Evolutionary conservation across 306 rosid genomes (phyloP).

Genomic region (Dryas octopetala): DNA sequence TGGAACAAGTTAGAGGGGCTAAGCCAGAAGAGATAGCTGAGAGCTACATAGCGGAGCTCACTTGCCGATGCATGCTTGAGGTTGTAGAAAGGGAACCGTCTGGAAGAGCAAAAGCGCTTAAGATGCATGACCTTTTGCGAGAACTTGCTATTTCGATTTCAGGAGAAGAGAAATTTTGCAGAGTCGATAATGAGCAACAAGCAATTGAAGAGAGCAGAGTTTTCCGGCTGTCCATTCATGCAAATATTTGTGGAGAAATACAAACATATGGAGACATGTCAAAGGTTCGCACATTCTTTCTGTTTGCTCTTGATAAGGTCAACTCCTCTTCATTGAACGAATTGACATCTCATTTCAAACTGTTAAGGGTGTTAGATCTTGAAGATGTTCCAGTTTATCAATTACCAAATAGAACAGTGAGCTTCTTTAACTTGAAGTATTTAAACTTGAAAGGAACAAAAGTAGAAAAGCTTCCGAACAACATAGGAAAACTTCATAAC

Average conservation of each 20-base stretch:
- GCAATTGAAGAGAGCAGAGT: not conserved
- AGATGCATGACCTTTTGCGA: constrained; percentile 15
- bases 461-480: constrained; percentile 17
- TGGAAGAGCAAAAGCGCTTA: not conserved
- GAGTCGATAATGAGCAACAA: not conserved
- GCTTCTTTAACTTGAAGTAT: constrained; percentile 21
- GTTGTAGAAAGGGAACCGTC: not conserved
- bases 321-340: not conserved
- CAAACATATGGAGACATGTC: not conserved
- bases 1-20: constrained; percentile 1
- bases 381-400: not conserved
- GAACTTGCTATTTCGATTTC: constrained; percentile 17
- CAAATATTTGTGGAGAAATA: not conserved
- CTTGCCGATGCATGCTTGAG: constrained; percentile 11
- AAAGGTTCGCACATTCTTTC: constrained; percentile 16
- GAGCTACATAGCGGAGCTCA: constrained; percentile 15
- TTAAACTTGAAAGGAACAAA: constrained; percentile 20
- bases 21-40: constrained; percentile 1
- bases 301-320: not conserved
- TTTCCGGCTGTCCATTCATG: constrained; percentile 13
- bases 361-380: constrained; percentile 18
- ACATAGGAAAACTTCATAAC: constrained; percentile 20
- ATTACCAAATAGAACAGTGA: constrained; percentile 15
- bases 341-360: constrained; percentile 9
- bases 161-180: constrained; percentile 6